phyloP scores from a whole-genome alignment of 495 filamentous ascomycete species.

The Oleoguttula mirabilis region DNA sequence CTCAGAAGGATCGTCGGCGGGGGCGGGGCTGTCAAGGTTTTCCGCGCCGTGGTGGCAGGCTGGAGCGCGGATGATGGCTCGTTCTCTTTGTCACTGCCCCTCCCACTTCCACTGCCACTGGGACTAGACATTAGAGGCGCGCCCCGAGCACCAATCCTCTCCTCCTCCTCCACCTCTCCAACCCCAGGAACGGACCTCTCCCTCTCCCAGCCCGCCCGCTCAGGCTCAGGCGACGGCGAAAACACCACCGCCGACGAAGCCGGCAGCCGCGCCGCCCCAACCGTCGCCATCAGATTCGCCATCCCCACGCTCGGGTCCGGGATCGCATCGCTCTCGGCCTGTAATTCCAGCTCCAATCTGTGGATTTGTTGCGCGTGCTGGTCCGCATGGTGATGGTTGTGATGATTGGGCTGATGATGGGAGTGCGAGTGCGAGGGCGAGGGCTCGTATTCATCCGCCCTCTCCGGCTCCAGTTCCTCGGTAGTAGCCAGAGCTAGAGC shows the following conservation, averaged over 20 bases:
- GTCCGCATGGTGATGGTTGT: background rate
- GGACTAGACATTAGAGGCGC: background rate
- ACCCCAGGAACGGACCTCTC: no score
- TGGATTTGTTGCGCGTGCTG: background rate
- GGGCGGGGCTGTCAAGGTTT: background rate
- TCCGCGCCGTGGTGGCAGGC: background rate
- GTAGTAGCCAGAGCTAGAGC: no score
- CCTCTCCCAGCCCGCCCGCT: no score
- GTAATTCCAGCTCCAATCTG: background rate
- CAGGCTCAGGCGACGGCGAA: no score
- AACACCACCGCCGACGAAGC: background rate
- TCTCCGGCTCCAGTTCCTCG: slow-evolving; percentile 17
- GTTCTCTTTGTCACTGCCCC: slow-evolving; percentile 20
- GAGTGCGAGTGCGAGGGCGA: slow-evolving; percentile 8
- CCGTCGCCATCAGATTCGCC: background rate
- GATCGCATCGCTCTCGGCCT: background rate
- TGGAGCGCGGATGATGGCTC: slow-evolving; percentile 11
- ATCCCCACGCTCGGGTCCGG: background rate
- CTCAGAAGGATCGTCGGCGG: slow-evolving; percentile 1
- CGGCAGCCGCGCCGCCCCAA: background rate
- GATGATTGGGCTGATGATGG: no score
- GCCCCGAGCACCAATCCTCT: no score
- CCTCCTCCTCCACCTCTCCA: no score
- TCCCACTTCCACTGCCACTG: background rate
- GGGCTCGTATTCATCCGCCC: slow-evolving; percentile 9